phyloP scores from a whole-genome alignment of 441 rosid species.

The Brassica balearica region DNA sequence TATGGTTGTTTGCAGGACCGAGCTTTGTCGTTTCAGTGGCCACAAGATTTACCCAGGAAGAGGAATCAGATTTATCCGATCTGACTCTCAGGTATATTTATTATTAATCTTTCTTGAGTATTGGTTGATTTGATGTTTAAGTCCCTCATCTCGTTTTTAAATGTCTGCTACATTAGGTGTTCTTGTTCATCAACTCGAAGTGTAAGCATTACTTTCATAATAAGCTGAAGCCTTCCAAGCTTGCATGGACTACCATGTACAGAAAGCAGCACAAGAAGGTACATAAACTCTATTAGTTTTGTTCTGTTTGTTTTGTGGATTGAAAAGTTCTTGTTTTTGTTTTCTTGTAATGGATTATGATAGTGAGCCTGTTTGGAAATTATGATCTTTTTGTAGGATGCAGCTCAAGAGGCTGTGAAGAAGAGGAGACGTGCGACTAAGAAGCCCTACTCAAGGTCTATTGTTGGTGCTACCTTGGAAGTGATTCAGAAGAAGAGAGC shows the following conservation, averaged over 20 bases:
- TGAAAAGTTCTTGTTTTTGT: too few relatives aligned
- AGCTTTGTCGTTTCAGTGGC: constrained; percentile 42
- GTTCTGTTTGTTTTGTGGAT: too few relatives aligned
- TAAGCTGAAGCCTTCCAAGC: too few relatives aligned
- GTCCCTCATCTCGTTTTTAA: background rate
- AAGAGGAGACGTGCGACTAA: constrained; percentile 48
- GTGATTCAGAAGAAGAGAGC: constrained; percentile 53
- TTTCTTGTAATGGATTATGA: too few relatives aligned
- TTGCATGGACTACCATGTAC: too few relatives aligned
- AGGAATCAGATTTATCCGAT: constrained; percentile 39
- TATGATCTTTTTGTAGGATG: constrained; percentile 25
- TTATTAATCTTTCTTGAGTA: background rate
- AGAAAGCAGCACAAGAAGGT: too few relatives aligned
- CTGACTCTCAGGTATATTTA: constrained; percentile 39
- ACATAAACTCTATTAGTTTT: too few relatives aligned
- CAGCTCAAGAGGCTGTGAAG: constrained; percentile 49
- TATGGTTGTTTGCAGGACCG: constrained; percentile 30
- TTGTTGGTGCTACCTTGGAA: constrained; percentile 53
- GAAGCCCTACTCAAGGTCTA: constrained; percentile 52
- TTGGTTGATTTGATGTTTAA: background rate
- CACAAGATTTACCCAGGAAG: constrained; percentile 41
- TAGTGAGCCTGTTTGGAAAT: background rate
- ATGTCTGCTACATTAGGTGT: background rate
- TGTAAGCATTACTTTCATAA: too few relatives aligned
- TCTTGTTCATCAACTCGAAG: too few relatives aligned